A percentile compares a stretch with the other conserved stretches of the same genome.
Conservation (phyloP, 495 filamentous ascomycete genomes). For the Baudoinia panamericana region DNA sequence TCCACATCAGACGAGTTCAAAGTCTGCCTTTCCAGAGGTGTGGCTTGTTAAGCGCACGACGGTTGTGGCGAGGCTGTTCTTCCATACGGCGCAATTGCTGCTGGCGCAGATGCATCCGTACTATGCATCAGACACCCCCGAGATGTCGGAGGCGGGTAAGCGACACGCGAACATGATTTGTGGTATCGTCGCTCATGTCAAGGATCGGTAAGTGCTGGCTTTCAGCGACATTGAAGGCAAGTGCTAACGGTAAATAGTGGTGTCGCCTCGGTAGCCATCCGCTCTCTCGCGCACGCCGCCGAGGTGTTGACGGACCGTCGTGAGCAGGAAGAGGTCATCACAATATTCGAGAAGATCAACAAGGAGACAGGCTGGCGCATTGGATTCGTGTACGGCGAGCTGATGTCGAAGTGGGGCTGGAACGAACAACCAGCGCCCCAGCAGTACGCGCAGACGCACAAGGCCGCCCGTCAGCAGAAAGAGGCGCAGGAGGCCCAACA, state of each 20-base stretch:
- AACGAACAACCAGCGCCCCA: constrained; percentile 33
- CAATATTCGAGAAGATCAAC: constrained; percentile 60
- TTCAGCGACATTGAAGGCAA: no score
- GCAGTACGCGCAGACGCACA: constrained; percentile 22
- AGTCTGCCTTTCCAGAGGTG: constrained; percentile 74
- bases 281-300: constrained; percentile 67
- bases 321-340: constrained; percentile 74
- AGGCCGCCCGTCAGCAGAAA: constrained; percentile 13
- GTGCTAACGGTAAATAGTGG: constrained; percentile 36
- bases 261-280: constrained; percentile 61
- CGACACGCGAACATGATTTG: constrained; percentile 70
- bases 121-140: constrained; percentile 37
- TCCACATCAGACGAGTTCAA: constrained; percentile 50
- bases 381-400: constrained; percentile 49
- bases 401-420: constrained; percentile 74
- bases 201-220: constrained; percentile 46
- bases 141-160: constrained; percentile 56
- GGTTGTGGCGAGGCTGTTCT: constrained; percentile 75
- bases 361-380: constrained; percentile 68
- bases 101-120: constrained; percentile 70
- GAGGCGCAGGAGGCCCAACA: constrained; percentile 13
- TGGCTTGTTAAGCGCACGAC: constrained; percentile 78
- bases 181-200: constrained; percentile 73
- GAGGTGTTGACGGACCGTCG: constrained; percentile 51
- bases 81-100: constrained; percentile 70